A percentile compares a stretch with the other conserved stretches of the same genome.
These are phyloP conservation scores for Suillus sp. DNA, from an alignment of 768 basidiomycete species.

Conservation along the genomic window DNA sequence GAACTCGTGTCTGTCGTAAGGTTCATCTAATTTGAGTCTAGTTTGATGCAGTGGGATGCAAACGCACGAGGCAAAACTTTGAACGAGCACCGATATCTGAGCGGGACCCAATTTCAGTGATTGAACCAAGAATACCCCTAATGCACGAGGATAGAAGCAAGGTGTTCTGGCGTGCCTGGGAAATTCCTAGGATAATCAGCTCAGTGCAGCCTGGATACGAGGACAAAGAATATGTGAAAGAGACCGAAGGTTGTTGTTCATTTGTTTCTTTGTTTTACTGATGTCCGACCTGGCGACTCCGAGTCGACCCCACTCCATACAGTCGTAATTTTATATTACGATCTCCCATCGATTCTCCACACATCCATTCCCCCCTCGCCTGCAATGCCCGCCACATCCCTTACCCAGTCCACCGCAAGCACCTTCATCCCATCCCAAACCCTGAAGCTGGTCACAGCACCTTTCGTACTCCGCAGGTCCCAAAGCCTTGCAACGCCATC, in stretches of 20 bases:
- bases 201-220: not conserved
- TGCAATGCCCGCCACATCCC: conserved; percentile 56
- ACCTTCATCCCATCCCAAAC: conserved; percentile 65
- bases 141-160: not conserved
- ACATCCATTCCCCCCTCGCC: conserved; percentile 69
- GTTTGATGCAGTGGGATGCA: not conserved
- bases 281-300: not conserved
- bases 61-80: not conserved
- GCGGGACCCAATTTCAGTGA: not conserved
- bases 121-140: not conserved
- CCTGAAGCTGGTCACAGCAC: conserved; percentile 66
- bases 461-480: conserved; percentile 73
- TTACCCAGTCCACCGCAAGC: conserved; percentile 58
- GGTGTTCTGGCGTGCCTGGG: not conserved
- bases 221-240: not conserved
- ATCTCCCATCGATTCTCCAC: conserved; percentile 52
- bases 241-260: not conserved
- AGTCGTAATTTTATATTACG: conserved; percentile 14
- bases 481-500: conserved; percentile 78
- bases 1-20: not conserved
- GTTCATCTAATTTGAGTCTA: not conserved
- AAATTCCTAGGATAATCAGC: not conserved
- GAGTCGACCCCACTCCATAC: not conserved
- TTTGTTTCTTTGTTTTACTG: not conserved
- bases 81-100: not conserved